phyloP scores from a whole-genome alignment of 2,329 filamentous ascomycete species.

The Waltergamsia citrina region DNA sequence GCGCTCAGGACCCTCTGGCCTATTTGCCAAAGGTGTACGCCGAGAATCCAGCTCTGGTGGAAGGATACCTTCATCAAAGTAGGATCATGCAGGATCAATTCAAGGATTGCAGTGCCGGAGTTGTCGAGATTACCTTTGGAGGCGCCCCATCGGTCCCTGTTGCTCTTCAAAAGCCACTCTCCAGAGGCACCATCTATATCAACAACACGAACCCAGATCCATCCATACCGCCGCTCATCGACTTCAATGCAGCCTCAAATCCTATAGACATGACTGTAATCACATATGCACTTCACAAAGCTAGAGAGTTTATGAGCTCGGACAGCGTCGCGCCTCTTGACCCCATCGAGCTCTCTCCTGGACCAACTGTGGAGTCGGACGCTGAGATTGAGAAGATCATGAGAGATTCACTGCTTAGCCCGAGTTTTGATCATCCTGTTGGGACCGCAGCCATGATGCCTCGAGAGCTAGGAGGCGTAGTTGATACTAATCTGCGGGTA shows the following conservation, averaged over 20 bases:
- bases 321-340: conserved; percentile 7
- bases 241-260: conserved; percentile 12
- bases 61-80: conserved; percentile 8
- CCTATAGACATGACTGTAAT: conserved; percentile 10
- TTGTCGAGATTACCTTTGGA: conserved; percentile 11
- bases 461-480: conserved; percentile 20
- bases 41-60: conserved; percentile 7
- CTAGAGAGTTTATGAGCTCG: conserved; percentile 11
- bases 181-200: conserved; percentile 12
- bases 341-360: conserved; percentile 11
- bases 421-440: conserved; percentile 15
- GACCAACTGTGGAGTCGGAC: conserved; percentile 11
- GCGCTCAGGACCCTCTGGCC: conserved; percentile 8
- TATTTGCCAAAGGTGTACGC: conserved; percentile 11
- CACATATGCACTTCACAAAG: conserved; percentile 7
- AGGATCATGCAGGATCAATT: conserved; percentile 8
- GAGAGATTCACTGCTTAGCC: conserved; percentile 7
- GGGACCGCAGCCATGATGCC: conserved; percentile 22
- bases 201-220: conserved; percentile 11
- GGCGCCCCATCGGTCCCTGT: conserved; percentile 7
- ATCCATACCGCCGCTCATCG: conserved; percentile 9
- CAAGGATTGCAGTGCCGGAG: conserved; percentile 7
- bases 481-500: conserved; percentile 19
- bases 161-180: conserved; percentile 13
- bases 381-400: conserved; percentile 10